phyloP scores from a whole-genome alignment of 345 rosid genomes.

The Arabis hirsuta region DNA sequence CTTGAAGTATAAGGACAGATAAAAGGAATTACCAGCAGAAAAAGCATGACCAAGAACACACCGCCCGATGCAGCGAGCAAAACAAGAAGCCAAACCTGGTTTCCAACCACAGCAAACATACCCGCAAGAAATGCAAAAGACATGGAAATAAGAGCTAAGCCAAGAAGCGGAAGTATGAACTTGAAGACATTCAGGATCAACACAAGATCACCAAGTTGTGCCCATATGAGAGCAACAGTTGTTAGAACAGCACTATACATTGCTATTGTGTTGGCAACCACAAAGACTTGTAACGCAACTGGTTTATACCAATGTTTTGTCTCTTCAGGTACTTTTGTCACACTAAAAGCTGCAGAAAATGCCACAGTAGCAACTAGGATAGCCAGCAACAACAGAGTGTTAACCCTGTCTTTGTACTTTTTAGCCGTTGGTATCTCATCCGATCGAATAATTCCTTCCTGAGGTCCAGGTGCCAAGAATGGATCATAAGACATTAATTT shows the following conservation, averaged over 20 bases:
- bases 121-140: slow-evolving; percentile 17
- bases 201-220: slow-evolving; percentile 25
- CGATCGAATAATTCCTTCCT: not conserved
- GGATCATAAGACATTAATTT: not conserved
- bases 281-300: slow-evolving; percentile 2
- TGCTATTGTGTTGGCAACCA: slow-evolving; percentile 17
- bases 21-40: slow-evolving; percentile 12
- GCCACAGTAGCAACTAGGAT: slow-evolving; percentile 24
- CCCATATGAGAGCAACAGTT: slow-evolving; percentile 30
- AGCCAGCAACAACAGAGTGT: slow-evolving; percentile 24
- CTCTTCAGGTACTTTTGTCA: not conserved
- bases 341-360: slow-evolving; percentile 22
- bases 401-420: slow-evolving; percentile 19
- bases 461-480: not conserved
- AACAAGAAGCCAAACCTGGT: slow-evolving; percentile 8
- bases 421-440: not conserved
- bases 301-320: not conserved
- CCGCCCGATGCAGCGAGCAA: not conserved
- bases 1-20: slow-evolving; percentile 10
- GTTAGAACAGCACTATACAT: slow-evolving; percentile 16
- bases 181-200: slow-evolving; percentile 15
- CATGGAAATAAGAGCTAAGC: not conserved
- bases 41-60: not conserved
- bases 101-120: slow-evolving; percentile 6
- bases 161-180: slow-evolving; percentile 9